phyloP scores from a whole-genome alignment of 2,329 filamentous ascomycete genomes.

The Parastagonospora avenae region DNA sequence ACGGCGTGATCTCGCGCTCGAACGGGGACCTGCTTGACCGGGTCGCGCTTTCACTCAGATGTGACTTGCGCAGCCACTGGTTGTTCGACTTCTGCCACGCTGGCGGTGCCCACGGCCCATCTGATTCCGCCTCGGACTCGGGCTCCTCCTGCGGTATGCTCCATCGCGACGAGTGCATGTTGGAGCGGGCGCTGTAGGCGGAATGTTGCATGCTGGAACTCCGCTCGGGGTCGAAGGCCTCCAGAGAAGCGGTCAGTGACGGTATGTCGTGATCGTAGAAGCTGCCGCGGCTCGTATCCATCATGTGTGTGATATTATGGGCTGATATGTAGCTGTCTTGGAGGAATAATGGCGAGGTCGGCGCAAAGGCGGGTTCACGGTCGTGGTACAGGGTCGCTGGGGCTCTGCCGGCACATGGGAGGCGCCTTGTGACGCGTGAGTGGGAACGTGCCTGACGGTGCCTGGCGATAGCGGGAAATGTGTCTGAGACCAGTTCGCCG shows the following conservation, averaged over 20 bases:
- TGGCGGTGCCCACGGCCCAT: conserved; percentile 67
- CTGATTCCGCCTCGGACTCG: conserved; percentile 53
- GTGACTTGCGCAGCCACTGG: conserved; percentile 59
- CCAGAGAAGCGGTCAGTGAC: conserved; percentile 46
- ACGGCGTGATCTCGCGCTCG: conserved; percentile 58
- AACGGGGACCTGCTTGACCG: conserved; percentile 60
- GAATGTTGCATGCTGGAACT: conserved; percentile 34
- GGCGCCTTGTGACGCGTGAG: conserved; percentile 41
- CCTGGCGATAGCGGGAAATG: conserved; percentile 22
- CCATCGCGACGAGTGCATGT: conserved; percentile 61
- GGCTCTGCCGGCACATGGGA: conserved; percentile 38
- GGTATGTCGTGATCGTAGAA: conserved; percentile 46
- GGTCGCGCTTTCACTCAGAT: conserved; percentile 45
- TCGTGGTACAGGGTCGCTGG: conserved; percentile 29
- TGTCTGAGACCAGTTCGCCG: conserved; percentile 10
- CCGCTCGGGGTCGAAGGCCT: conserved; percentile 47
- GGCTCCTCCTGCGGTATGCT: conserved; percentile 43
- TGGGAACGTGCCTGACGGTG: conserved; percentile 28
- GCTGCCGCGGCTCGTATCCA: conserved; percentile 40
- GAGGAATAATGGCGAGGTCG: conserved; percentile 12
- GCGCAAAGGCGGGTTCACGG: conserved; percentile 27
- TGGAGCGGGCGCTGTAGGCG: conserved; percentile 60
- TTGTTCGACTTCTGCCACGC: conserved; percentile 65
- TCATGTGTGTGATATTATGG: conserved; percentile 19
- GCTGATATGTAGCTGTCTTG: conserved; percentile 9